Evolutionary conservation across 139 green algal genomes (phyloP).

Genomic region (Picochlorum sp.): DNA sequence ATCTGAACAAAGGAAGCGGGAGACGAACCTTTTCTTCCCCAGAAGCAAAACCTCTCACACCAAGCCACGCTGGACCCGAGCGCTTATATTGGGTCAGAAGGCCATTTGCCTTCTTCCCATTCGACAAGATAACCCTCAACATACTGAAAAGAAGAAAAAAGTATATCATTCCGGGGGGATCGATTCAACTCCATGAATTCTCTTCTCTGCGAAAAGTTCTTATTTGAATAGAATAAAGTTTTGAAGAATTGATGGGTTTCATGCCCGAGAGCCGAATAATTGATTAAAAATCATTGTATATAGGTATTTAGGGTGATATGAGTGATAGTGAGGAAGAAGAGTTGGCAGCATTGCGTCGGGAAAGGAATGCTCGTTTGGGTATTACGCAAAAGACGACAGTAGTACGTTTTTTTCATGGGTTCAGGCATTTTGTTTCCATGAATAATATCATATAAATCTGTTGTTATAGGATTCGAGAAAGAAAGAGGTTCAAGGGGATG

Average conservation of each 20-base stretch:
- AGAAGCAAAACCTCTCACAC: conserved; percentile 15
- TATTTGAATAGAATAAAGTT: too few relatives aligned
- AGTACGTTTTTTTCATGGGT: too few relatives aligned
- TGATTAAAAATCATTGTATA: too few relatives aligned
- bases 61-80: not conserved
- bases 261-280: too few relatives aligned
- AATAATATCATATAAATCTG: too few relatives aligned
- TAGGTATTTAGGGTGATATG: not conserved
- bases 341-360: conserved; percentile 41
- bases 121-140: not conserved
- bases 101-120: not conserved
- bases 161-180: not conserved
- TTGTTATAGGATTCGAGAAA: too few relatives aligned
- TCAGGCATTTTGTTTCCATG: too few relatives aligned
- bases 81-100: not conserved
- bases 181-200: too few relatives aligned
- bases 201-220: too few relatives aligned
- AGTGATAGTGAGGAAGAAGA: conserved; percentile 42
- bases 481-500: too few relatives aligned
- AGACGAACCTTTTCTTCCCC: conserved; percentile 11
- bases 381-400: too few relatives aligned
- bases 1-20: not conserved
- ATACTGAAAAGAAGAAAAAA: not conserved
- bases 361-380: conserved; percentile 25
- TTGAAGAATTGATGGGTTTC: too few relatives aligned